Base-by-base conservation (phyloP, 257 asterid genomes). In the Jasminum sambac region DNA sequence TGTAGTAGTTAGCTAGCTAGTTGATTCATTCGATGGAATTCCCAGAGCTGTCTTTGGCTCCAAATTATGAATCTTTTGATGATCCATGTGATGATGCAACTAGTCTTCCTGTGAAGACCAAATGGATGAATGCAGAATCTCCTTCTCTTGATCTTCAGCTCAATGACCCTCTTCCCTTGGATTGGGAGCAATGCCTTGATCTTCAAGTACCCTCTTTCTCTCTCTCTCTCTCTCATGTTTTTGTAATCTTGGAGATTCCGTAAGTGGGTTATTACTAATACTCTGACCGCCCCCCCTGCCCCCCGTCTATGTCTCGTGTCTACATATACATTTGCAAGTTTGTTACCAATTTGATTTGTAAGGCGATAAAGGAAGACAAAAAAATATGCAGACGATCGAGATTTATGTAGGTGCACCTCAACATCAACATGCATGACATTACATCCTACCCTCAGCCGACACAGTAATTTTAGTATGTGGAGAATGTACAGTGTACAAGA, bases 101-200 rank as follows among this genome's bases (percentile, higher is more conserved):
- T 8, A 60, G 77, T 61, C 81, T 68, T 65, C 82, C 86, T 11
- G 62, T 80, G 85, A 82, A 83, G 86, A 78, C 80, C 19, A 85
- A 82, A 52, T 74, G 79, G 81, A 55, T 63, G 55, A 62, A 13
- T 46, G 38, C 55, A 11, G 76, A 52, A 68, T 50, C 71, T 52
- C 71, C 82, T 1, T 78, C 72, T 42, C 80, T 85, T 62, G 88
- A 85, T 71, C 84, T 85, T 71, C 90, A 85, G 14, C 80, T 81
- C 40, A 75, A 73, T 46, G 85, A 83, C 9, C 90, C 90, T 7
- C 77, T 86, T 80, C 90, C 90, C 2, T 66, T 84, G 63, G 88
- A 85, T 65, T 85, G 90, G 90, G 90, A 85, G 73, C 90, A 85
- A 64, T 85, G 90, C 72, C 90, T 85, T 71, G 90, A 85, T 79